phyloP scores from a whole-genome alignment of 2,329 filamentous ascomycete genomes.

The Dothistroma septosporum region DNA sequence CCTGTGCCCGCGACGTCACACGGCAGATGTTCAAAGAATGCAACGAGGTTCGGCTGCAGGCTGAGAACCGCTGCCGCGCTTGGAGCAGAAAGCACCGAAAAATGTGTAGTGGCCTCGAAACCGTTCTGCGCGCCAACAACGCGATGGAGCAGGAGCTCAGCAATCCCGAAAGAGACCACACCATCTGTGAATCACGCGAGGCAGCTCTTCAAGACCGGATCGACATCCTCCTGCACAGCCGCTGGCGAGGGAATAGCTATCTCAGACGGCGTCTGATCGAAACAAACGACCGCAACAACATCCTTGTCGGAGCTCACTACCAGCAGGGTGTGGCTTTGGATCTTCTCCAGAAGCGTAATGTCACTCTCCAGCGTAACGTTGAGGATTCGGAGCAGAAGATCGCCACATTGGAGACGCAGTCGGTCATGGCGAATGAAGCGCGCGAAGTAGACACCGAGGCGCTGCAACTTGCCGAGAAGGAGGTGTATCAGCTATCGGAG shows the following conservation, averaged over 20 bases:
- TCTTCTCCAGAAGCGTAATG: neutral
- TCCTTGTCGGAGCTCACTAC: neutral
- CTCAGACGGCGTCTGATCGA: neutral
- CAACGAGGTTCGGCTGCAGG: neutral
- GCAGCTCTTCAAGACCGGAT: neutral
- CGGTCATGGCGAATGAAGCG: neutral
- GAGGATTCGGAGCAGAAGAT: neutral
- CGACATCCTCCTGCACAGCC: neutral
- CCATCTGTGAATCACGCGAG: neutral
- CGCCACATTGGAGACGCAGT: neutral
- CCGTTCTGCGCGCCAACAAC: neutral
- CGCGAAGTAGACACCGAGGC: constrained; percentile 3
- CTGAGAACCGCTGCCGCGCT: neutral
- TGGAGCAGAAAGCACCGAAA: neutral
- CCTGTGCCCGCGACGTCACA: neutral
- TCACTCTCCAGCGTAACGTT: neutral
- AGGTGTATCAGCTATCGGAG: neutral
- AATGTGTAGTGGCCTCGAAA: neutral
- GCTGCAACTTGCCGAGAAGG: neutral
- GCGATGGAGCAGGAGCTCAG: neutral
- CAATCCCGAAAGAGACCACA: neutral
- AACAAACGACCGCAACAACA: neutral
- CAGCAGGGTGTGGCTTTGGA: neutral
- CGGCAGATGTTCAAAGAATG: neutral
- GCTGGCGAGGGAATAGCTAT: neutral